A percentile compares a stretch with the other conserved stretches of the same genome.
phyloP scores from a whole-genome alignment of 1,284 basidiomycete genomes.

The Ceratobasidium theobromae region DNA sequence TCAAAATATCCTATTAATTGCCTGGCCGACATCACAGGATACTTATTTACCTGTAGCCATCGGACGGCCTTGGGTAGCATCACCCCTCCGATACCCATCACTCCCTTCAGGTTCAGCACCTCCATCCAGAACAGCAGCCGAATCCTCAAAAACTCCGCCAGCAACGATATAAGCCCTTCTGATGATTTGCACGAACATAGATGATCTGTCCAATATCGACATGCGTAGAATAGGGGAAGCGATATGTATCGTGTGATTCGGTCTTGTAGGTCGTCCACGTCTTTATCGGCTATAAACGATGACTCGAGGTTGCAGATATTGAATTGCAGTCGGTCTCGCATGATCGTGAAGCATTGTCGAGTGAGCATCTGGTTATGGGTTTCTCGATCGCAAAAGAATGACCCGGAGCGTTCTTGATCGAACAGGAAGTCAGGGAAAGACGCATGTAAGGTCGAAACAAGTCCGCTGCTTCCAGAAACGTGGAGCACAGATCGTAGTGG shows the following conservation, averaged over 20 bases:
- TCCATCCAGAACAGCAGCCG: slow-evolving; percentile 8
- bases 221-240: background rate
- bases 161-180: background rate
- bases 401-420: background rate
- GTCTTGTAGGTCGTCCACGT: background rate
- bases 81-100: background rate
- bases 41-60: background rate
- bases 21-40: background rate
- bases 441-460: background rate
- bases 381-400: background rate
- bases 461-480: background rate
- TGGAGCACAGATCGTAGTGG: background rate
- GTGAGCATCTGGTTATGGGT: background rate
- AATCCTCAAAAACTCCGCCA: background rate
- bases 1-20: too few species aligned
- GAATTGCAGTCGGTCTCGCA: background rate
- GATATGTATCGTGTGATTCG: background rate
- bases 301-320: background rate
- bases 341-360: background rate
- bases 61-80: background rate
- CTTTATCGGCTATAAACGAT: background rate
- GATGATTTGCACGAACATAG: background rate
- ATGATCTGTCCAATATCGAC: background rate
- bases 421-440: background rate
- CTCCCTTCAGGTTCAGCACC: slow-evolving; percentile 2